Evolutionary conservation across 2,329 filamentous ascomycete genomes (phyloP).

Genomic region (Pyrenochaeta sp.): DNA sequence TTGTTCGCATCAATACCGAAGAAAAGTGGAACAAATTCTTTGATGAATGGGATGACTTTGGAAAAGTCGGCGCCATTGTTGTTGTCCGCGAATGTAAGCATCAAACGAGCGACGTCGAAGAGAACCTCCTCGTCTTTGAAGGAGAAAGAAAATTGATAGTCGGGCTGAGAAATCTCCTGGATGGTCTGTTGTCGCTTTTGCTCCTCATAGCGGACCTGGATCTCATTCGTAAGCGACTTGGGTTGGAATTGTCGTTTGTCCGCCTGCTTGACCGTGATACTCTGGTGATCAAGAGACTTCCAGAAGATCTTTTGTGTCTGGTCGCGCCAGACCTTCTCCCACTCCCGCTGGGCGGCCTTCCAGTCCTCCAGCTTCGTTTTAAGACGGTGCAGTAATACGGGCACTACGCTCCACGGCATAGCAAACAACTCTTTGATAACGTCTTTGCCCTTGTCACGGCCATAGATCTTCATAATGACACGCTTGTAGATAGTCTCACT

Average conservation of each 20-base stretch:
- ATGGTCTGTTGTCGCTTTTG: constrained; percentile 76
- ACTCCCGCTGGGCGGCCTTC: constrained; percentile 95
- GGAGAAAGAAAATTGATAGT: constrained; percentile 77
- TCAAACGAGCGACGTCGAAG: constrained; percentile 56
- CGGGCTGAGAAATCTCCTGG: constrained; percentile 65
- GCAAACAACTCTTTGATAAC: constrained; percentile 88
- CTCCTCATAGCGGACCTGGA: constrained; percentile 93
- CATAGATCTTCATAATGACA: constrained; percentile 97
- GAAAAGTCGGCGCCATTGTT: constrained; percentile 54
- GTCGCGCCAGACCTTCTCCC: constrained; percentile 98
- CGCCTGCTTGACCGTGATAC: constrained; percentile 83
- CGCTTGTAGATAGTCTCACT: constrained; percentile 97
- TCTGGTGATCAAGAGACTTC: constrained; percentile 96
- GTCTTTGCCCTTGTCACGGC: constrained; percentile 79
- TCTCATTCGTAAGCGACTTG: constrained; percentile 88
- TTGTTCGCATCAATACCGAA: constrained; percentile 60
- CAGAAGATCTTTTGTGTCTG: constrained; percentile 96
- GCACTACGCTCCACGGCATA: constrained; percentile 85
- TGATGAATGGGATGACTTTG: constrained; percentile 56
- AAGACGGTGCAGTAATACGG: constrained; percentile 84
- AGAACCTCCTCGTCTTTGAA: constrained; percentile 69
- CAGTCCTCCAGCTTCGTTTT: constrained; percentile 98
- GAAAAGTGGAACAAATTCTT: constrained; percentile 60
- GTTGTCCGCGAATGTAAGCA: constrained; percentile 55
- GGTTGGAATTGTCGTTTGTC: constrained; percentile 93